phyloP scores from a whole-genome alignment of 305 asterid genomes.

The Andrographis paniculata region DNA sequence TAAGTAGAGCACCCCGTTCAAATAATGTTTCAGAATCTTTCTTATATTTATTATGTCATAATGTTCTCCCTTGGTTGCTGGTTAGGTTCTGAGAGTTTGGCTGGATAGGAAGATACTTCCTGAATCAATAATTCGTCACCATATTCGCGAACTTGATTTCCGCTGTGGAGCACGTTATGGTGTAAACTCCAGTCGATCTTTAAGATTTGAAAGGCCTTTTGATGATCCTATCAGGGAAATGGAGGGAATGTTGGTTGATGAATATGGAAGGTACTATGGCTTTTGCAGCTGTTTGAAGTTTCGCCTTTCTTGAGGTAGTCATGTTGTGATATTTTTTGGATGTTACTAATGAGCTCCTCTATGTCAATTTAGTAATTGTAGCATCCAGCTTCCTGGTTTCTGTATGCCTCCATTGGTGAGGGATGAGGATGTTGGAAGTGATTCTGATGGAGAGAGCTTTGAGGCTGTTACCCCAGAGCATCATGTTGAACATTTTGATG shows the following conservation, averaged over 20 bases:
- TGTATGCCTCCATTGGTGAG: slow-evolving; percentile 81
- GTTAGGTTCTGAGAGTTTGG: slow-evolving; percentile 94
- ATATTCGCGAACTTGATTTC: slow-evolving; percentile 74
- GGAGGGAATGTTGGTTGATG: slow-evolving; percentile 94
- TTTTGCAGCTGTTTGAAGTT: not conserved
- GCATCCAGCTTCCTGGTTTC: slow-evolving; percentile 87
- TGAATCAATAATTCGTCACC: slow-evolving; percentile 69
- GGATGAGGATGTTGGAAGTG: slow-evolving; percentile 61
- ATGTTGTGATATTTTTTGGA: slow-evolving; percentile 1
- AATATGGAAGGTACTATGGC: slow-evolving; percentile 78
- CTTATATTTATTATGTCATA: slow-evolving; percentile 11
- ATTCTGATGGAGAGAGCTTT: slow-evolving; percentile 83
- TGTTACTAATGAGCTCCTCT: slow-evolving; percentile 15
- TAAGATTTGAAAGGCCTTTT: slow-evolving; percentile 65
- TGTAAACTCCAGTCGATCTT: slow-evolving; percentile 53
- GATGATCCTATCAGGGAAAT: slow-evolving; percentile 93
- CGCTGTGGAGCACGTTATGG: slow-evolving; percentile 46
- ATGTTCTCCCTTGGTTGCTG: slow-evolving; percentile 19
- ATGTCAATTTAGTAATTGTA: slow-evolving; percentile 61
- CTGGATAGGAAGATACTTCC: slow-evolving; percentile 85
- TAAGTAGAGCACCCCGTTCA: slow-evolving; percentile 28
- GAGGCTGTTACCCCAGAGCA: slow-evolving; percentile 95
- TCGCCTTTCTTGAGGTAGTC: not conserved
- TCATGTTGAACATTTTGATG: slow-evolving; percentile 35
- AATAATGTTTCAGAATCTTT: slow-evolving; percentile 7